Evolutionary conservation across 148 eudicot genomes (phyloP), one percentile per base, ranked within the genome.

Genomic region (Suaeda aralocaspica): DNA sequence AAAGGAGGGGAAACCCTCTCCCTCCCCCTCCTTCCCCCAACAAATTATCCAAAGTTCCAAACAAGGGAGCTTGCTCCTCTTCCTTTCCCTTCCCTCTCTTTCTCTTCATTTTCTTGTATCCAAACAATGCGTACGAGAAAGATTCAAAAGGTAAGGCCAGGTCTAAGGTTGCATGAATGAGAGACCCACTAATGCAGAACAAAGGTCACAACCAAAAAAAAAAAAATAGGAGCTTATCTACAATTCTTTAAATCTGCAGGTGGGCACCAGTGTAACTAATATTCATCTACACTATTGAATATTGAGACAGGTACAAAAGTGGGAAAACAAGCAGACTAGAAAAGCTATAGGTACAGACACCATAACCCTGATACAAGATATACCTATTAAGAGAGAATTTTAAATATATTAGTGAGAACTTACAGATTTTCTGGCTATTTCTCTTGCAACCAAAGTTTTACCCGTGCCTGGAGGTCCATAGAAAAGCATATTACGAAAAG

Each of bases 381-480:
- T n/a, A 28, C 49, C 63, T n/a, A 14, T 18, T 59, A 42, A n/a
- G 9, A 68, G 34, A 70, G 29, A 45, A 67, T 13, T 29, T 16
- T 56, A n/a, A 41, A 64, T 5, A 15, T 24, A 34, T 10, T 57
- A 12, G 15, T 3, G 14, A 34, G 42, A 36, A 73, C 81, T 63
- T 86, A 94, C 99, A 83, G 96, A 91, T 77, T 89, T 94, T 81
- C 87, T 73, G 72, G 99, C 90, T 66, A 94, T 94, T 72, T 94
- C 97, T 77, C 89, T 94, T 21, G 99, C 98, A 59, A 93, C 98
- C 82, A 93, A 74, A 50, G 98, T 93, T 89, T 93, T 93, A 11
- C 98, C 98, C 41, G 98, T 93, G 68, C 98, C 98, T 69, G 98
- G 98, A 74, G 96, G 98, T 51, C 97, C 96, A 82, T 93, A 93